A percentile compares a stretch with the other conserved stretches of the same genome.
Evolutionary conservation across 495 filamentous ascomycete genomes (phyloP).

Genomic region (Chaetomium fimeti): DNA sequence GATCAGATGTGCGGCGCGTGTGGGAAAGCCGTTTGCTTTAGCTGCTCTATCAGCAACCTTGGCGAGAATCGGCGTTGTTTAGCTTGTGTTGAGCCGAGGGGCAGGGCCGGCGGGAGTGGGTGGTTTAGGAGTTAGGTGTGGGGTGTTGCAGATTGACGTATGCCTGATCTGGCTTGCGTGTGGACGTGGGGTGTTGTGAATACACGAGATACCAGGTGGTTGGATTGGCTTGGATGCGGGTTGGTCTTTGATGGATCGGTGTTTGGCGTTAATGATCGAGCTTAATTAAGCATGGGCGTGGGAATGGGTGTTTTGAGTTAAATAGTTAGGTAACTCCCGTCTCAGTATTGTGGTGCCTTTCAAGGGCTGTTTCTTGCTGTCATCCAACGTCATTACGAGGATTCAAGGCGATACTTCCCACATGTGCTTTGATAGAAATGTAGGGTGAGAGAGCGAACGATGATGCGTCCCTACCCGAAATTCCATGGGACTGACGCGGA

Average conservation of each 20-base stretch:
- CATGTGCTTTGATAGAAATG: too few relatives aligned
- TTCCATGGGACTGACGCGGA: too few relatives aligned
- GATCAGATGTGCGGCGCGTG: constrained; percentile 41
- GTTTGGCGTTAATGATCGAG: background rate
- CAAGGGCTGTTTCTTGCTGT: background rate
- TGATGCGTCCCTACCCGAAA: too few relatives aligned
- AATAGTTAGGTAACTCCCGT: too few relatives aligned
- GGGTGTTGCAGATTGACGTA: background rate
- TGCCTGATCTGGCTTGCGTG: background rate
- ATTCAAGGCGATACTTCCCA: too few relatives aligned
- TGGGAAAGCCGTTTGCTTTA: constrained; percentile 48
- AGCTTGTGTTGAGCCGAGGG: constrained; percentile 41
- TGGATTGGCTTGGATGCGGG: constrained; percentile 3
- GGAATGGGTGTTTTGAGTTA: background rate
- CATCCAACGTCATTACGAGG: background rate
- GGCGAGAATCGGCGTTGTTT: constrained; percentile 47
- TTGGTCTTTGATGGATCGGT: background rate
- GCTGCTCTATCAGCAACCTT: constrained; percentile 50
- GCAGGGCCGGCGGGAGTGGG: constrained; percentile 11
- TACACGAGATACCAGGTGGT: background rate
- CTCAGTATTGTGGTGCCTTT: background rate
- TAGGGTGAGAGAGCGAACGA: background rate
- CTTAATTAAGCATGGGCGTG: background rate
- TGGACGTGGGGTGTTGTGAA: background rate
- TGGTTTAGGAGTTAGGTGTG: constrained; percentile 4